Evolutionary conservation across 2,329 filamentous ascomycete species (phyloP), one percentile per base, ranked within the genome.

Genomic region (Penicillium sp.): DNA sequence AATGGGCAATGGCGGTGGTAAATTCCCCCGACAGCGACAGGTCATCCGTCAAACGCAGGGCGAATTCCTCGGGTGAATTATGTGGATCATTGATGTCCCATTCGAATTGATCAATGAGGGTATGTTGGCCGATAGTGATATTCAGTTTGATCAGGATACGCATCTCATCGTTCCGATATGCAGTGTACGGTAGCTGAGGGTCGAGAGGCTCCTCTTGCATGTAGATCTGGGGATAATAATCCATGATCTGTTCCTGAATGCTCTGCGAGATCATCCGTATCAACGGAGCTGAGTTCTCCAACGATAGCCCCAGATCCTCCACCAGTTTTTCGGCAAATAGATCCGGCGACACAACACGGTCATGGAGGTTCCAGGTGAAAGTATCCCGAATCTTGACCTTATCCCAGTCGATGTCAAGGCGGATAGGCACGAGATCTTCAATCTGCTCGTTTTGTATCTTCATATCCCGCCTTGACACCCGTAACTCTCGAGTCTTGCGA

Each of bases 121-220:
- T 98, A 72, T 96, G 91, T 64, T 91, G 90, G 42, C 94, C 95
- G 71, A 99, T 97, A 6, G 95, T 98, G 71, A 99, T 96, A 77
- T 98, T 97, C 53, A 99, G 83, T 77, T 97, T 98, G 77, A 99
- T 87, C 45, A 96, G 81, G 67, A 99, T 90, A 53, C 95, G 90
- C 94, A 99, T 97, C 79, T 99, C 95, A 73, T 99, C 95, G 73
- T 99, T 96, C 78, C 98, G 98, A 81, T 97, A 96, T 6, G 95
- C 93, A 41, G 85, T 88, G 73, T 98, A 98, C 0, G 94, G 93
- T 12, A 96, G 82, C 71, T 95, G 90, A 1, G 92, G 90, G 70
- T 99, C 94, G 49, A 97, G 82, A 0, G 94, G 87, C 69, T 96
- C 92, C 69, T 98, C 94, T 67, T 96, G 89, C 51, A 94, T 90